These are phyloP conservation scores for Fusarium falciforme DNA, from an alignment of 2,329 filamentous ascomycete species.

Conservation along the genomic window DNA sequence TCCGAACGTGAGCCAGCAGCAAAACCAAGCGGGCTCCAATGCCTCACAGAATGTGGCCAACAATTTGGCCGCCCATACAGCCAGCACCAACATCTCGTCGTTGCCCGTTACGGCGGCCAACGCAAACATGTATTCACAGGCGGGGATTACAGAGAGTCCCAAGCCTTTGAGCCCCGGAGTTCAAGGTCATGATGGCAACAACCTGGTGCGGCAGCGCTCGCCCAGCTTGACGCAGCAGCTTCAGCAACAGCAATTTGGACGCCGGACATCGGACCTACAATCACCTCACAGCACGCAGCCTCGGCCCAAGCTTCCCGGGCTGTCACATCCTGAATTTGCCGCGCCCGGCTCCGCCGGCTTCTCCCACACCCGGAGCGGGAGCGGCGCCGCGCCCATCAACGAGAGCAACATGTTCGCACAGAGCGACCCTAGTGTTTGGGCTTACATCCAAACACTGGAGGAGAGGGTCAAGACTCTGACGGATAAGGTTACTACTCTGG, in stretches of 20 bases:
- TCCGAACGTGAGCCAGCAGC: slow-evolving; percentile 68
- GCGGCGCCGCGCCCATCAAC: slow-evolving; percentile 64
- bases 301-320: slow-evolving; percentile 52
- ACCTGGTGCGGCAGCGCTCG: slow-evolving; percentile 68
- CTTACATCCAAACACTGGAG: slow-evolving; percentile 78
- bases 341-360: slow-evolving; percentile 47
- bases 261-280: slow-evolving; percentile 66
- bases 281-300: slow-evolving; percentile 62
- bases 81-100: slow-evolving; percentile 62
- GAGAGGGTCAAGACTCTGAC: slow-evolving; percentile 56
- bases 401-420: slow-evolving; percentile 76
- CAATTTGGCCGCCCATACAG: slow-evolving; percentile 57
- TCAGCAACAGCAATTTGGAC: slow-evolving; percentile 69
- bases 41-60: slow-evolving; percentile 63
- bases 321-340: slow-evolving; percentile 52
- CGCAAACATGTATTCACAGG: slow-evolving; percentile 75
- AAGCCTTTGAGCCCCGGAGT: slow-evolving; percentile 81
- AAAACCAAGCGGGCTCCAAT: slow-evolving; percentile 63
- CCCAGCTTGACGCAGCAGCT: slow-evolving; percentile 74
- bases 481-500: slow-evolving; percentile 50
- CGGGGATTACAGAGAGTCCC: slow-evolving; percentile 85
- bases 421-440: slow-evolving; percentile 73
- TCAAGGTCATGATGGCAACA: slow-evolving; percentile 63
- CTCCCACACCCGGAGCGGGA: slow-evolving; percentile 54
- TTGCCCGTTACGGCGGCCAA: slow-evolving; percentile 59